Conservation (phyloP, 768 basidiomycete species). For the Zangia roseola region DNA sequence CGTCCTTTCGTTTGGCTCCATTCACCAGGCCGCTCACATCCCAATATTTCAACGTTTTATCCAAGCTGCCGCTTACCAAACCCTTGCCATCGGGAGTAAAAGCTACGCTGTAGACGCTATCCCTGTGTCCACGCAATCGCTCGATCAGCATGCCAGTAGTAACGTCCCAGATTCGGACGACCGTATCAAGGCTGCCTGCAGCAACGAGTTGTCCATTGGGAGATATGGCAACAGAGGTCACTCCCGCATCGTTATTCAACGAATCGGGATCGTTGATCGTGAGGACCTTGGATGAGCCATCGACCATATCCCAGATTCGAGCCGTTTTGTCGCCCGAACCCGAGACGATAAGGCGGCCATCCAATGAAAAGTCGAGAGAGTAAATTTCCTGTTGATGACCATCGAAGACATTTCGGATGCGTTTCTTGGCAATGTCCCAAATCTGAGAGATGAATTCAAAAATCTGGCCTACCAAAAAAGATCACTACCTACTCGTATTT, state of each 20-base stretch:
- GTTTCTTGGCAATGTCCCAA: slow-evolving; percentile 85
- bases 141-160: slow-evolving; percentile 64
- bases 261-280: slow-evolving; percentile 49
- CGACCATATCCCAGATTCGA: slow-evolving; percentile 66
- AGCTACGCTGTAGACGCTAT: slow-evolving; percentile 86
- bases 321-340: slow-evolving; percentile 79
- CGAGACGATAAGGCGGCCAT: slow-evolving; percentile 83
- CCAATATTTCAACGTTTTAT: slow-evolving; percentile 88
- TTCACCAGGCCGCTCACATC: slow-evolving; percentile 50
- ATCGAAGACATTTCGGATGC: slow-evolving; percentile 77
- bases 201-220: slow-evolving; percentile 68
- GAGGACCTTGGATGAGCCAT: slow-evolving; percentile 33
- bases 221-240: slow-evolving; percentile 78
- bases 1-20: slow-evolving; percentile 34
- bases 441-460: slow-evolving; percentile 50
- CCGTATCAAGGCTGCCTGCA: slow-evolving; percentile 70
- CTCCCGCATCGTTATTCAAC: slow-evolving; percentile 56
- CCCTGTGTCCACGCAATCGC: slow-evolving; percentile 72
- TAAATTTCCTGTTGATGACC: slow-evolving; percentile 95
- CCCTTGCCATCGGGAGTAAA: slow-evolving; percentile 91
- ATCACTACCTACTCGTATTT: slow-evolving; percentile 67
- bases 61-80: slow-evolving; percentile 88
- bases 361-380: slow-evolving; percentile 87
- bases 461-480: neutral
- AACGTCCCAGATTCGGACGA: slow-evolving; percentile 82